Conservation (phyloP, 768 basidiomycete genomes). For the Hortiboletus flavorubellus region DNA sequence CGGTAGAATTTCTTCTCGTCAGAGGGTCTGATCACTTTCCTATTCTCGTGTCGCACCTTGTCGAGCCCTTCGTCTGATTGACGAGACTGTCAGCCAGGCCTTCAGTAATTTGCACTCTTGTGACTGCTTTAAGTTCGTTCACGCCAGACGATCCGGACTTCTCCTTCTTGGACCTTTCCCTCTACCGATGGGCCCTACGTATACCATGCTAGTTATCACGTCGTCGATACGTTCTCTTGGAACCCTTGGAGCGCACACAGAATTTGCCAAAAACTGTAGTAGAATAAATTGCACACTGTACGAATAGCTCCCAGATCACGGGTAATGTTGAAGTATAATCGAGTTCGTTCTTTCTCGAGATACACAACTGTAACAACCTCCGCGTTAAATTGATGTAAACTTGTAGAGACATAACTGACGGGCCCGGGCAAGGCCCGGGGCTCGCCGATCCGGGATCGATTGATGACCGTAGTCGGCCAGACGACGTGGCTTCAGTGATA, state of each 20-base stretch:
- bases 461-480: too few species aligned
- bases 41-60: background rate
- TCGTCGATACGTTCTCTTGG: background rate
- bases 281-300: background rate
- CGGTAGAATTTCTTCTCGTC: background rate
- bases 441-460: too few species aligned
- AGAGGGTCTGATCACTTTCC: background rate
- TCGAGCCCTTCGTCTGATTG: background rate
- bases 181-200: background rate
- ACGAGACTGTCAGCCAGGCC: background rate
- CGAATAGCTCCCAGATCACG: background rate
- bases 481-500: background rate
- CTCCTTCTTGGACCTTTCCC: slow-evolving; percentile 1
- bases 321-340: background rate
- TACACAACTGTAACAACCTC: too few species aligned
- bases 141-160: background rate
- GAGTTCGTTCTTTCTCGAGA: background rate
- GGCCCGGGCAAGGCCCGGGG: too few species aligned
- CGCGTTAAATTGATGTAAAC: too few species aligned
- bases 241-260: background rate
- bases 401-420: too few species aligned
- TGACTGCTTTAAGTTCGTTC: background rate
- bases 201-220: background rate
- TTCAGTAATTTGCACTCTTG: background rate
- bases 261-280: background rate